Conservation (phyloP, 768 basidiomycete genomes). For the Hygrocybe punicea region DNA sequence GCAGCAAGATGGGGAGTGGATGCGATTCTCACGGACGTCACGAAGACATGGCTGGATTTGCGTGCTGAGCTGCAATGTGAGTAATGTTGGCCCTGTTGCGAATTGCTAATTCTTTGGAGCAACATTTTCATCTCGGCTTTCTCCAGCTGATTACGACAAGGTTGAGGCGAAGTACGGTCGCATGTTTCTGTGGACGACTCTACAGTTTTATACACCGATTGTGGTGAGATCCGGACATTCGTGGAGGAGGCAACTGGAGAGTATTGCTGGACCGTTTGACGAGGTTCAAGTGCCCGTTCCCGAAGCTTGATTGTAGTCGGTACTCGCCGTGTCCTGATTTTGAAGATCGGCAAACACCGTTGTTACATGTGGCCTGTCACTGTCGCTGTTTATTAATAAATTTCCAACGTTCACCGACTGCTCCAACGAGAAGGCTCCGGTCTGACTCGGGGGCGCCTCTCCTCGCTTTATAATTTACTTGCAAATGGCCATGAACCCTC, state of each 20-base stretch:
- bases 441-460: too few species aligned
- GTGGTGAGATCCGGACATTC: constrained; percentile 27
- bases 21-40: constrained; percentile 76
- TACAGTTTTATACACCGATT: constrained; percentile 55
- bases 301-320: background rate
- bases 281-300: background rate
- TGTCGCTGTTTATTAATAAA: too few species aligned
- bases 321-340: too few species aligned
- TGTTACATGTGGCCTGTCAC: too few species aligned
- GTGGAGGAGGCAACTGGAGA: constrained; percentile 42
- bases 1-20: constrained; percentile 77
- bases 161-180: constrained; percentile 60
- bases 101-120: too few species aligned
- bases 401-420: too few species aligned
- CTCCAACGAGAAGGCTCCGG: too few species aligned
- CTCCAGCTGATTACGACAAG: constrained; percentile 63
- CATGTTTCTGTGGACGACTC: constrained; percentile 71
- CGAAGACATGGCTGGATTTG: constrained; percentile 63
- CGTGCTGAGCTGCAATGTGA: constrained; percentile 56
- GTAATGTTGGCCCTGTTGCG: too few species aligned
- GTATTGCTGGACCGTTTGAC: constrained; percentile 54
- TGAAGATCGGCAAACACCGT: background rate
- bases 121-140: background rate
- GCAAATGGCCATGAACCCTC: constrained; percentile 24
- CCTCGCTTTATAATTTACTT: too few species aligned